These are phyloP conservation scores for Leishmania tarentolae DNA, from an alignment of 208 protist species.

Conservation along the genomic window DNA sequence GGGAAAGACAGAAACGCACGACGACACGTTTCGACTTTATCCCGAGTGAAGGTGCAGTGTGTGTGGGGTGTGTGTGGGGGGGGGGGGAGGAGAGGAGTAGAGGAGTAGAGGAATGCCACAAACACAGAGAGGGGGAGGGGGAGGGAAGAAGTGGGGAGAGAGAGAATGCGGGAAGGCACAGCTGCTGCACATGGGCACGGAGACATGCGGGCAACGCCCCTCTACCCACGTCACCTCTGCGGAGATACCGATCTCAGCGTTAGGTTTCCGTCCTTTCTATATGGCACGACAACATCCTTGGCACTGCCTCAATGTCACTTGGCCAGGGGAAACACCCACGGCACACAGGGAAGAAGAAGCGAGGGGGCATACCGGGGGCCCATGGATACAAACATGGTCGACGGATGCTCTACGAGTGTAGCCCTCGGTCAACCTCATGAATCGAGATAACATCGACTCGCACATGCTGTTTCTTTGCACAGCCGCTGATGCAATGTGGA, in stretches of 20 bases:
- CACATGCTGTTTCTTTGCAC: neutral
- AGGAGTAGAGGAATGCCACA: neutral
- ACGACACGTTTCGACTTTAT: neutral
- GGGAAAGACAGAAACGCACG: neutral
- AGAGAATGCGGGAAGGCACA: neutral
- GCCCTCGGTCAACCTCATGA: neutral
- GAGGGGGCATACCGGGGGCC: neutral
- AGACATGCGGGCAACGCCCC: neutral
- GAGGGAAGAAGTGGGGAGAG: neutral
- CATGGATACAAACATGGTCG: neutral
- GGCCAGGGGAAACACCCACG: neutral
- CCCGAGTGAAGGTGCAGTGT: neutral
- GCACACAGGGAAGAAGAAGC: neutral
- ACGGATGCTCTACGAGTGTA: neutral
- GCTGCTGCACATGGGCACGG: neutral
- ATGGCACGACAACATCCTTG: neutral
- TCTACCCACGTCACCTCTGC: neutral
- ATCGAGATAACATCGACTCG: neutral
- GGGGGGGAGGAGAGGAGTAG: slow-evolving; percentile 1
- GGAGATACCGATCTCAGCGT: neutral
- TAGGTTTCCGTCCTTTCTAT: neutral
- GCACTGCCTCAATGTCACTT: neutral
- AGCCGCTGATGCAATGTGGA: neutral
- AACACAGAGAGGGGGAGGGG: slow-evolving; percentile 11
- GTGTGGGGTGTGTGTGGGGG: neutral